Percentiles rank a stretch among this genome's conserved stretches.
These are phyloP conservation scores for Ochromonadaceae sp. DNA, from an alignment of 352 stramenopile species.

Conservation along the genomic window DNA sequence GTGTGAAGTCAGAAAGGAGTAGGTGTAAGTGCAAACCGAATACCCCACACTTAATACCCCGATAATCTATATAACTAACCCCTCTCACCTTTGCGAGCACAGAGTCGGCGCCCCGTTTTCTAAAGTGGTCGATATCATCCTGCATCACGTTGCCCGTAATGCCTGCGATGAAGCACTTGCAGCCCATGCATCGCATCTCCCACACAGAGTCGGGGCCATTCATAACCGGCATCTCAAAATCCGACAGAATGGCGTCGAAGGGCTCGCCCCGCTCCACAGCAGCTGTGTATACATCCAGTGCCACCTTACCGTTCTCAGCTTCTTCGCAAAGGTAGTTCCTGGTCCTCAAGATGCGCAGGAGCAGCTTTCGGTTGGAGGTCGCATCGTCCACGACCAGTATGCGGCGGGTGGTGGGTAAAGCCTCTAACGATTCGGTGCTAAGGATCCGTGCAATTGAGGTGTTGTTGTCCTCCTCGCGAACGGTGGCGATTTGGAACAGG, in stretches of 20 bases:
- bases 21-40: too few relatives aligned
- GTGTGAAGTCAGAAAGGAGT: too few relatives aligned
- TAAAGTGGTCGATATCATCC: neutral
- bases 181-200: neutral
- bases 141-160: neutral
- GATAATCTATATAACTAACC: too few relatives aligned
- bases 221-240: neutral
- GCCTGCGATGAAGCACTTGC: neutral
- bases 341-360: constrained; percentile 26
- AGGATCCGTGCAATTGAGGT: too few relatives aligned
- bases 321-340: neutral
- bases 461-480: too few relatives aligned
- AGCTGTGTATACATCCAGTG: neutral
- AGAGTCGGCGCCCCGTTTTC: neutral
- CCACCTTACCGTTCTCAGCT: neutral
- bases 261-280: too few relatives aligned
- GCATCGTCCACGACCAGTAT: constrained; percentile 39
- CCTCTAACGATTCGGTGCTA: neutral
- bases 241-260: too few relatives aligned
- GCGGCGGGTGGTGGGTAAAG: constrained; percentile 1
- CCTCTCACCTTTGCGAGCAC: neutral
- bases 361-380: constrained; percentile 34
- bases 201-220: neutral
- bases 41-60: too few relatives aligned
- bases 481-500: too few relatives aligned